Conservation (phyloP, 2,329 filamentous ascomycete genomes). For the Epichloe sibirici region DNA sequence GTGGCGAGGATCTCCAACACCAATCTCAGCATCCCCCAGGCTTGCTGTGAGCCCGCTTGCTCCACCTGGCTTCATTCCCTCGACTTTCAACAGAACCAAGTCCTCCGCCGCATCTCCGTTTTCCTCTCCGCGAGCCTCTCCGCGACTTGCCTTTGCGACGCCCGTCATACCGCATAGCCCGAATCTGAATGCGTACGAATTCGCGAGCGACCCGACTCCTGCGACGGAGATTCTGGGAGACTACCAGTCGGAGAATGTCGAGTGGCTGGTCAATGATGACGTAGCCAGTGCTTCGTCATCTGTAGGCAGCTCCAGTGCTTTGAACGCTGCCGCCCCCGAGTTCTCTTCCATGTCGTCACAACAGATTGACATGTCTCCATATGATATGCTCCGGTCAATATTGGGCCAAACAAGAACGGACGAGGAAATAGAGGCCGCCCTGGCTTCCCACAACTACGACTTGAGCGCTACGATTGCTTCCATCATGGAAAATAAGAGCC, state of each 20-base stretch:
- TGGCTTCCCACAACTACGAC: constrained; percentile 84
- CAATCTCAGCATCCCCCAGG: constrained; percentile 70
- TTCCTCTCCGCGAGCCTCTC: constrained; percentile 84
- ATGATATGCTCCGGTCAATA: constrained; percentile 94
- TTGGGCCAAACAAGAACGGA: constrained; percentile 80
- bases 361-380: constrained; percentile 87
- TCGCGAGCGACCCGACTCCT: constrained; percentile 68
- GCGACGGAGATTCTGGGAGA: constrained; percentile 82
- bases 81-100: constrained; percentile 61
- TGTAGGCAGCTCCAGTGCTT: constrained; percentile 51
- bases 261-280: constrained; percentile 91
- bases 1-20: constrained; percentile 77
- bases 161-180: constrained; percentile 90
- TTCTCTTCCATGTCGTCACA: constrained; percentile 48
- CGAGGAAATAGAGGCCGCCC: constrained; percentile 85
- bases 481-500: constrained; percentile 63
- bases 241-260: constrained; percentile 85
- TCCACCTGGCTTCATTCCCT: constrained; percentile 71
- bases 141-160: constrained; percentile 77
- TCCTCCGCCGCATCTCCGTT: constrained; percentile 80
- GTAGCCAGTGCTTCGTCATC: constrained; percentile 70
- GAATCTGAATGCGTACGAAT: constrained; percentile 88
- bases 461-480: constrained; percentile 82
- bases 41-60: constrained; percentile 72
- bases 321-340: constrained; percentile 73